Evolutionary conservation across 2,329 filamentous ascomycete species (phyloP), one percentile per base, ranked within the genome.

Genomic region (Orbilia brochopaga): DNA sequence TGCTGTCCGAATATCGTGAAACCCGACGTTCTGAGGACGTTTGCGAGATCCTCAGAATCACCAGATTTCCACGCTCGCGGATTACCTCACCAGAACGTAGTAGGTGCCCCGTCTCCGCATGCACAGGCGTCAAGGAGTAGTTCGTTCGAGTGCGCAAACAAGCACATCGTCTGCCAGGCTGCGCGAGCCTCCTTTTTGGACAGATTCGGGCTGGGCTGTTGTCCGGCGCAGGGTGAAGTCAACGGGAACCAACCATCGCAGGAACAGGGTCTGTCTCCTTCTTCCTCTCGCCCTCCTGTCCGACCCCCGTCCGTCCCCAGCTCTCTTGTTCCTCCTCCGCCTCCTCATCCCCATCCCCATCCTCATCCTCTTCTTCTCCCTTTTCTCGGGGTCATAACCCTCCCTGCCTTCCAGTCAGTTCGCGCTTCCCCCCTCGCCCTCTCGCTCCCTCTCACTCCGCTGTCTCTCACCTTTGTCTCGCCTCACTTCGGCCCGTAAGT

Each of bases 181-280:
- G 40, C 40, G 44, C 17, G 19, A 48, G 44, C 44, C 44, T 48
- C 44, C 44, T 48, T 48, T 48, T 48, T 21, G 15, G n/a, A 21
- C 11, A 4, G 11, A 6, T 42, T 13, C 4, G 37, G 37, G 13
- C n/a, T 13, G 32, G 32, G 7, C 32, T 37, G 32, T 13, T 10
- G n/a, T 44, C 13, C 32, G 13, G 7, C 32, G 32, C 32, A 37
- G 40, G 40, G 8, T 48, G 44, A 23, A 48, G 8, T 48, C n/a
- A 21, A 48, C 15, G 15, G 44, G 19, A 48, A 48, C 44, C 44
- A 48, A 48, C 44, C 44, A 48, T 48, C 44, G 44, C 44, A 15
- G 19, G 44, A 48, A 48, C 44, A 48, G 19, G 44, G n/a, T 21
- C 7, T 17, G 40, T 44, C 44, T 48, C 44, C 44, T 21, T 32